Base-by-base conservation (phyloP, 2,329 filamentous ascomycete species). In the Diaporthe sp. region DNA sequence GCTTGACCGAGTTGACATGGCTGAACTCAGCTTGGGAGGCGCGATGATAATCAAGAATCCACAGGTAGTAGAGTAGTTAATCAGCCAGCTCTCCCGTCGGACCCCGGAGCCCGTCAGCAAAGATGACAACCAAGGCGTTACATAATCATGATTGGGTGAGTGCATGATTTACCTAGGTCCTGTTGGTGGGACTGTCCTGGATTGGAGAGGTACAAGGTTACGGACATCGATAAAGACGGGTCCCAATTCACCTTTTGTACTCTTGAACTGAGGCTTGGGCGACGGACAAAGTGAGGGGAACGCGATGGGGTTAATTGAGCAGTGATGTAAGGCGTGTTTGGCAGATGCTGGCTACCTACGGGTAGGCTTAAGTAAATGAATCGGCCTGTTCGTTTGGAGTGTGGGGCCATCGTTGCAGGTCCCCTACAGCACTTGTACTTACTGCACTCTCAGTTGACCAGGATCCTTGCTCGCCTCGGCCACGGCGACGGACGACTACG, bases 81-180 rank as follows among this genome's bases (percentile, higher is more conserved):
- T 31, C 60, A 65, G 60, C 60, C 39, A 51, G 62, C 44, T 9
- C 31, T 51, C 46, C 44, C 62, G 28, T 53, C 62, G 62, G 62
- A 53, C 31, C 62, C 62, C 62, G 62, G 62, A 68, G 62, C 22
- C 62, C 62, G 62, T 68, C 62, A 68, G 62, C 62, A 68, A 68
- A 22, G 13, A 53, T 53, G 62, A 25, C 61, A 67, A 4, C 12
- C 44, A 22, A 31, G 12, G 31, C 28, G 44, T 68, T 68, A 68
- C 62, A 68, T 68, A 68, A 68, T 68, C 62, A 68, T 37, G 62
- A 19, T 31, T 22, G 34, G 25, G 28, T 25, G 46, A 53, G 22
- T 17, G 31, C 22, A 51, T 19, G 42, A 17, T 25, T 3, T 53
- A 5, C 12, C 12, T 1, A 13, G 44, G 44, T 67, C 5, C 3